A percentile compares a stretch with the other conserved stretches of the same genome.
Evolutionary conservation across 2,329 filamentous ascomycete genomes (phyloP).

Genomic region (Aspergillus jensenii): DNA sequence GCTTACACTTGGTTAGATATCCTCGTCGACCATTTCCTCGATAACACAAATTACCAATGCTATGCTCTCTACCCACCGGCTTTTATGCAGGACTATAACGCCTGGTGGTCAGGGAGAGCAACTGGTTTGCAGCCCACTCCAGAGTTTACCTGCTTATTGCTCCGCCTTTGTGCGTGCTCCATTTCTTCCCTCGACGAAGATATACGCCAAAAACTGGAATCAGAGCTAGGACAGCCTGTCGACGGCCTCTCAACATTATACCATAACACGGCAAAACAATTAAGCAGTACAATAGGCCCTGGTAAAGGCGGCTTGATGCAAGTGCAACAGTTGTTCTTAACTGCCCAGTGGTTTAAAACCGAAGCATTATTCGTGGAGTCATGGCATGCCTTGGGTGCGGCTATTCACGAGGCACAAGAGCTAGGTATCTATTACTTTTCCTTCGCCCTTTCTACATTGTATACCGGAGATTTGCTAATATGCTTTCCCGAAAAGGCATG

Average conservation of each 20-base stretch:
- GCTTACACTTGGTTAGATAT: constrained; percentile 36
- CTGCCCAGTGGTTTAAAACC: constrained; percentile 49
- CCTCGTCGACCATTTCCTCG: constrained; percentile 49
- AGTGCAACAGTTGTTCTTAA: constrained; percentile 53
- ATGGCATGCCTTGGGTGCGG: constrained; percentile 48
- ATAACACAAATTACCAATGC: constrained; percentile 48
- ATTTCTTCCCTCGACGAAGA: constrained; percentile 43
- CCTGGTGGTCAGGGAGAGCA: constrained; percentile 47
- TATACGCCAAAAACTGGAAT: constrained; percentile 43
- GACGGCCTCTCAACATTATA: constrained; percentile 43
- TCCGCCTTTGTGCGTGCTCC: constrained; percentile 49
- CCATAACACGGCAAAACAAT: constrained; percentile 43
- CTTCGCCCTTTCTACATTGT: neutral
- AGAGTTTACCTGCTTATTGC: constrained; percentile 49
- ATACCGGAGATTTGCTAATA: neutral
- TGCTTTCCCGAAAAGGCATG: constrained; percentile 15
- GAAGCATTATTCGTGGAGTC: constrained; percentile 50
- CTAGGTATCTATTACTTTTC: constrained; percentile 36
- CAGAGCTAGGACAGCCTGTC: constrained; percentile 43
- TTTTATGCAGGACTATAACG: constrained; percentile 46
- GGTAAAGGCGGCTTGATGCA: constrained; percentile 47
- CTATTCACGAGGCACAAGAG: constrained; percentile 51
- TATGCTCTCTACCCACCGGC: constrained; percentile 48
- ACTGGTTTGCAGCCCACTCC: constrained; percentile 36
- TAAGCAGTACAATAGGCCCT: constrained; percentile 45